phyloP scores from a whole-genome alignment of 73 alveolate species.

The Paramecium sonneborni region DNA sequence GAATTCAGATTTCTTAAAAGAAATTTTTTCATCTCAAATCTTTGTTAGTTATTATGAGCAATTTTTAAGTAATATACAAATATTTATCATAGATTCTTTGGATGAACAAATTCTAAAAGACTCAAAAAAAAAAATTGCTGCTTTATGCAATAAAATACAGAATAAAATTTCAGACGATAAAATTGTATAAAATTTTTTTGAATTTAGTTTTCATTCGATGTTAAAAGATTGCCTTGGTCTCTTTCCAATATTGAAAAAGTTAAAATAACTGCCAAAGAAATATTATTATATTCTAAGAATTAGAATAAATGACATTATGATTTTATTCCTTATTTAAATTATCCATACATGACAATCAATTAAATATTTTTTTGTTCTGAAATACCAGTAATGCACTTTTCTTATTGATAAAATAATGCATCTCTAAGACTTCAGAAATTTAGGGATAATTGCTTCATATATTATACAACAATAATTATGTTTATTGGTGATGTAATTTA shows the following conservation, averaged over 20 bases:
- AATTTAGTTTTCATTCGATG: background rate
- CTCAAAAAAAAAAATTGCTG: background rate
- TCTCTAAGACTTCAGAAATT: too few relatives aligned
- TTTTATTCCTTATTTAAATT: background rate
- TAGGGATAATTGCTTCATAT: too few relatives aligned
- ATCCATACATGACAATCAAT: too few relatives aligned
- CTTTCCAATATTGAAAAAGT: background rate
- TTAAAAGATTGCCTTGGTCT: constrained; percentile 43
- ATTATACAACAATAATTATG: too few relatives aligned
- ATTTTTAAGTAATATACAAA: background rate
- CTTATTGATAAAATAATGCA: too few relatives aligned
- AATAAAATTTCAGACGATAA: background rate
- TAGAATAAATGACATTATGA: background rate
- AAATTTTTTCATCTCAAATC: background rate
- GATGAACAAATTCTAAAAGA: constrained; percentile 1
- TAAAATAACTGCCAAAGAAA: background rate
- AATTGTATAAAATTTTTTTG: background rate
- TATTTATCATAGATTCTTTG: background rate
- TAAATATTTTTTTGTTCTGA: background rate
- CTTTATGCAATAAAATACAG: background rate
- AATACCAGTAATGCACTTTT: background rate
- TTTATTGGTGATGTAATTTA: too few relatives aligned
- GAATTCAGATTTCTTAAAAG: constrained; percentile 13
- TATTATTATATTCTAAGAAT: background rate
- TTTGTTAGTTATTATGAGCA: background rate